Base-by-base conservation (phyloP, 225 moss, liverwort and hornwort genomes). In the Pseudisothecium myosuroides region DNA sequence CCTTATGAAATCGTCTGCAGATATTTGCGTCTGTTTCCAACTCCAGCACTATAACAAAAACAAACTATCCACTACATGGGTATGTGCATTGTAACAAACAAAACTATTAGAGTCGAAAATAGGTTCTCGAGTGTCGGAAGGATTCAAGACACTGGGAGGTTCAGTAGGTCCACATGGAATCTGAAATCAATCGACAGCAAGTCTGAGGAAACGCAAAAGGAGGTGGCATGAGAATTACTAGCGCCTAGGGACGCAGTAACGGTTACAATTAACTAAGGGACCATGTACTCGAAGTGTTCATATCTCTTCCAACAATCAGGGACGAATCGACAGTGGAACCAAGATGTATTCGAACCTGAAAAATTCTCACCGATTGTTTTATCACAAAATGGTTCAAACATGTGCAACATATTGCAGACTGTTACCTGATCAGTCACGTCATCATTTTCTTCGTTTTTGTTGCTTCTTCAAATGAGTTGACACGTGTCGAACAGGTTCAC, bases 361-460 rank as follows among this genome's bases (percentile, higher is more conserved):
- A 85, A 7, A 87, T 37, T 65, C 49, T 61, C 56, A 64, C n/a
- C 76, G 8, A 52, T 83, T 76, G 49, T 32, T 59, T 69, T 31
- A 58, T 79, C 65, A 61, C 72, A 90, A 32, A 86, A 83, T 39
- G 85, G 37, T 80, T 90, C 83, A 73, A 83, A 86, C 22, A 89
- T 59, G 74, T 79, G 72, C 54, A 68, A 85, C 55, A 82, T 86
- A 63, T 72, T 86, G 45, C 47, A 90, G 80, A 84, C 69, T 84
- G 77, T 87, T 85, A 92, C 85, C 83, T 89, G 85, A 89, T 78
- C 37, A 34, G 66, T 62, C 74, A 88, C 47, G 87, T 80, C 92
- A 76, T 75, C 73, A 87, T 36, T 82, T 84, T 69, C 76, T 84
- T 81, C 37, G 39, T 47, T 55, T 27, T 71, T 41, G 49, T 77